phyloP scores from a whole-genome alignment of 495 filamentous ascomycete genomes.

The Amniculicola lignicola region DNA sequence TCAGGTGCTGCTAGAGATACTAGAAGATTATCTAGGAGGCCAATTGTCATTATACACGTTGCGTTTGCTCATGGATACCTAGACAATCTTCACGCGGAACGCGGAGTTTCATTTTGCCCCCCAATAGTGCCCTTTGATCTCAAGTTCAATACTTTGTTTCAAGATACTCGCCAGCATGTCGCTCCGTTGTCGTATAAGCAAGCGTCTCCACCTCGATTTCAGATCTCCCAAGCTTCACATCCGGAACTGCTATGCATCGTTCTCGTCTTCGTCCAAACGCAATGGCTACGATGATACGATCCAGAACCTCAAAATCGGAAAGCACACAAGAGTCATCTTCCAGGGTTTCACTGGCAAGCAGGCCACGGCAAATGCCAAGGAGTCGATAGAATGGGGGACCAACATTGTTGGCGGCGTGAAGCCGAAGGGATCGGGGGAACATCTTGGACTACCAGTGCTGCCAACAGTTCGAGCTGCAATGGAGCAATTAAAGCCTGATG shows the following conservation, averaged over 20 bases:
- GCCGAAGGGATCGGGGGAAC: slow-evolving; percentile 71
- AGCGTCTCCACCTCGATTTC: background rate
- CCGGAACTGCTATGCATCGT: slow-evolving; percentile 25
- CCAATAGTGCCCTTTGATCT: no score
- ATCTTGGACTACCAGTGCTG: slow-evolving; percentile 76
- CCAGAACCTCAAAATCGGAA: slow-evolving; percentile 71
- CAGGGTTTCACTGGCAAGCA: slow-evolving; percentile 80
- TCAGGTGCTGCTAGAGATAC: no score
- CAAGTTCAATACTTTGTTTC: no score
- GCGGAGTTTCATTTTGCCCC: no score
- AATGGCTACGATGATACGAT: slow-evolving; percentile 62
- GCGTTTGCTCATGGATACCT: no score
- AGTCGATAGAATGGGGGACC: slow-evolving; percentile 81
- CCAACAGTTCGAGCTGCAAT: slow-evolving; percentile 71
- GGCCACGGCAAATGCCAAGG: slow-evolving; percentile 78
- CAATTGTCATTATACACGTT: no score
- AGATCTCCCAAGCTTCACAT: background rate
- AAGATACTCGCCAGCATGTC: no score
- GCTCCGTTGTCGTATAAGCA: slow-evolving; percentile 12
- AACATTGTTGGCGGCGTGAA: slow-evolving; percentile 85
- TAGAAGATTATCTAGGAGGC: no score
- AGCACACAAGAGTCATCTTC: slow-evolving; percentile 77
- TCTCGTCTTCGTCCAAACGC: slow-evolving; percentile 44
- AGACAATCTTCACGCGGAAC: no score
- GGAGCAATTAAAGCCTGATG: slow-evolving; percentile 72